Base-by-base conservation (phyloP, 2,329 filamentous ascomycete species). In the Sporothrix humicola region DNA sequence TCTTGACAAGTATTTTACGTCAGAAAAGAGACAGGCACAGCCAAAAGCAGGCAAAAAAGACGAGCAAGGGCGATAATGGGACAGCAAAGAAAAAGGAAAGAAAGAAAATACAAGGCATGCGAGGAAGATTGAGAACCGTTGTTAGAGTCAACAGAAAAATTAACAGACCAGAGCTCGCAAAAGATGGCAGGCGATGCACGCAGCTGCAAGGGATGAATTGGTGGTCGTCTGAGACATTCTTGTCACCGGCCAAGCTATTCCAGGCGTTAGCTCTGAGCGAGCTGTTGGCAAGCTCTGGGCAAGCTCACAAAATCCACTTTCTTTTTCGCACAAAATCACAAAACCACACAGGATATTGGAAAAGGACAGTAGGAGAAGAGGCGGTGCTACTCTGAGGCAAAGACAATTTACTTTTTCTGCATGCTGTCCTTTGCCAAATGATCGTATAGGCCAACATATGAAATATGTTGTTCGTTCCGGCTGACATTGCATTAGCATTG, bases 131-230 rank as follows among this genome's bases (percentile, higher is more conserved):
- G 2, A 37, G 5, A 37, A 7, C 31, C 31, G 3, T 5, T 7
- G 31, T 2, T 37, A 37, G 3, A 37, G 31, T 37, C 5, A 3
- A 37, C 2, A 37, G 3, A 37, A 37, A 37, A 37, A 17, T 23
- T 4, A 37, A 23, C 17, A 17, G 8, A 17, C 8, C 13, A 37
- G 13, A 59, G 17, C 15, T n/a, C 50, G 3, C 50, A 23, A 44
- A 23, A 46, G 59, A 46, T n/a, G 59, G 3, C 26, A 23, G 15
- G 59, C 37, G 23, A 3, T 3, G 61, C 5, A 44, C 2, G 3
- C n/a, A 17, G 65, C 44, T 20, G 65, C 46, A 52, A 68, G 65
- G 65, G 65, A 68, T 68, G 46, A 46, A 68, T 68, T 44, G 63
- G 46, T 68, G 46, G 44, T 50, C 10, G 65, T 37, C 46, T 23